Base-by-base conservation (phyloP, 805 yeast species). In the Yarrowia divulgata region DNA sequence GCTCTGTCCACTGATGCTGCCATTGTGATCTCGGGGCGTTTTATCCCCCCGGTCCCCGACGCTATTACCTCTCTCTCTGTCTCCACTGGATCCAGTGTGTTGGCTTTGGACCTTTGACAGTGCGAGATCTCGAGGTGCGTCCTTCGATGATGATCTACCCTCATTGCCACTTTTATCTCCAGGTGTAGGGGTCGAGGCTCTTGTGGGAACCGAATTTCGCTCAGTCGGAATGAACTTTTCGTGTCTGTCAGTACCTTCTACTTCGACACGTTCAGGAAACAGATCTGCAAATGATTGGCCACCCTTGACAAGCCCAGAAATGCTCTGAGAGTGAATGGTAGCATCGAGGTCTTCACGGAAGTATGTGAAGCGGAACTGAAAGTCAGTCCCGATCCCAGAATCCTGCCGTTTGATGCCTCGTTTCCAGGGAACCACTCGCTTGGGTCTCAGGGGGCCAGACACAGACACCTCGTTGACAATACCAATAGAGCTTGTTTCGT, bases 241-340 rank as follows among this genome's bases (percentile, higher is more conserved):
- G 39, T 49, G 43, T 16, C 39, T 37, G 8, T 52, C 42, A 42
- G 19, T 35, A 29, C 52, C 63, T 6, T 66, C 52, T 35, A 54
- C 52, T 18, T 66, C 62, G 13, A 66, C 63, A 32, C 69, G 60
- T 32, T 66, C 62, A 10, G 85, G 84, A 75, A 90, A 90, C 48
- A 90, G 78, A 71, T 89, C 90, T 6, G 83, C 84, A 75, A 88
- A 88, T 2, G 83, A 80, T 73, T 85, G 87, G 13, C 84, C 87
- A 1, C 87, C 86, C 73, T 87, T 88, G 43, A 90, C 75, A 29
- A 93, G 80, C 0, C 97, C 97, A 3, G 96, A 89, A 34, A 93
- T 88, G 6, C 91, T 88, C 1, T 97, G 92, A 0, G 97, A 87
- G 78, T 93, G 98, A 32, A 93, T 86, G 0, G 98, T 93, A n/a